Evolutionary conservation across 2,329 filamentous ascomycete species (phyloP), one percentile per base, ranked within the genome.

Genomic region (Hortaea werneckii): DNA sequence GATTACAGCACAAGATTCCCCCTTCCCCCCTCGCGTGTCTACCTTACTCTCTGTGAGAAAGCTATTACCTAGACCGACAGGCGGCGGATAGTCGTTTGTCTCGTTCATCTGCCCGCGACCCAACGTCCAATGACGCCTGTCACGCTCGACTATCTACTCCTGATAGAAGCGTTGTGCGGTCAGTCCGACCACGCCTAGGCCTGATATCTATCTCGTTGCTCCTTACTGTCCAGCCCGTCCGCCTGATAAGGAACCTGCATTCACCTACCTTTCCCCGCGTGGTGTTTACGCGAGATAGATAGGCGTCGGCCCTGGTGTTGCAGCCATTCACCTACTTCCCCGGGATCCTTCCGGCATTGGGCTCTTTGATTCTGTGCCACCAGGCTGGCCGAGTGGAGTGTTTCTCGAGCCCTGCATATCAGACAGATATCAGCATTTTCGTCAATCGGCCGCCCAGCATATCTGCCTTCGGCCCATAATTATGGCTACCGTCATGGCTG

Each of bases 401-500:
- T 20, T 20, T 20, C 20, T 20, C 20, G 20, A 20, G 20, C 20
- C 20, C 20, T 20, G 20, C 20, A 20, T 20, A 20, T 20, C 20
- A 20, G 20, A 20, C 20, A 20, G 20, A 20, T 20, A 20, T 20
- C 20, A 20, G 20, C 20, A 20, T 20, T 20, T 20, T 20, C 20
- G 20, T 20, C 20, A 20, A 20, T 20, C 20, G 20, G 20, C 20
- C 20, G 20, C 20, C 20, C 20, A 35, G n/a, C 32, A n/a, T n/a
- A 35, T 35, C 32, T 35, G n/a, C 9, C 32, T 2, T 35, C 32
- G 32, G 32, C 9, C 32, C 32, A 35, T 35, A 35, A 35, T 40
- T 58, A 72, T 73, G 70, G 68, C 70, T 55, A 67, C 70, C 48
- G 69, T 65, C 53, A 67, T 73, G 56, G 66, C 70, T 54, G 67